A percentile compares a stretch with the other conserved stretches of the same genome.
Evolutionary conservation across 169 alveolate genomes (phyloP).

Genomic region (Cryptosporidium ubiquitum): DNA sequence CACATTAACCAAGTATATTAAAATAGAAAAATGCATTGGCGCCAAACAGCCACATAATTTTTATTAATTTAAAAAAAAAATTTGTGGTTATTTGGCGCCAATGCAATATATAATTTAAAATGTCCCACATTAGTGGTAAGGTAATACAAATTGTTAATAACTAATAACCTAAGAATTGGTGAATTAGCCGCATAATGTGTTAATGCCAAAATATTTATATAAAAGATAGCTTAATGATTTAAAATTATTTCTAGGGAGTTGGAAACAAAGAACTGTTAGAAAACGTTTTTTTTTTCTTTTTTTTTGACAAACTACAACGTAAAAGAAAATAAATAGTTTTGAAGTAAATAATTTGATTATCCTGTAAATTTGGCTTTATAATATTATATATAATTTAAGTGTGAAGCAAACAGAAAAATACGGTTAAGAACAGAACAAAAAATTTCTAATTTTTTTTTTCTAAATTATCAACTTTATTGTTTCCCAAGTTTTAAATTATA

Average conservation of each 20-base stretch:
- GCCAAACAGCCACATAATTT: neutral
- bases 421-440: too few relatives aligned
- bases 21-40: neutral
- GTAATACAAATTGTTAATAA: neutral
- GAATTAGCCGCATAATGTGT: neutral
- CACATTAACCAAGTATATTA: neutral
- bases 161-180: neutral
- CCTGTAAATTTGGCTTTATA: too few relatives aligned
- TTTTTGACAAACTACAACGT: neutral
- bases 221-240: neutral
- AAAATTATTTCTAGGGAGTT: neutral
- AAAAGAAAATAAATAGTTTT: neutral
- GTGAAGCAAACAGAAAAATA: neutral
- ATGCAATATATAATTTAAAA: neutral
- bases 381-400: neutral
- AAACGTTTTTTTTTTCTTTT: too few relatives aligned
- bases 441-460: too few relatives aligned
- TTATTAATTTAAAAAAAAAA: too few relatives aligned
- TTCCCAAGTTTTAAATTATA: neutral
- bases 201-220: neutral
- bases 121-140: neutral
- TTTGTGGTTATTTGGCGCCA: neutral
- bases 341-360: neutral
- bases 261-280: neutral
- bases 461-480: too few relatives aligned